These are phyloP conservation scores for Tricholoma flavovirens DNA, from an alignment of 768 basidiomycete genomes.

Conservation along the genomic window DNA sequence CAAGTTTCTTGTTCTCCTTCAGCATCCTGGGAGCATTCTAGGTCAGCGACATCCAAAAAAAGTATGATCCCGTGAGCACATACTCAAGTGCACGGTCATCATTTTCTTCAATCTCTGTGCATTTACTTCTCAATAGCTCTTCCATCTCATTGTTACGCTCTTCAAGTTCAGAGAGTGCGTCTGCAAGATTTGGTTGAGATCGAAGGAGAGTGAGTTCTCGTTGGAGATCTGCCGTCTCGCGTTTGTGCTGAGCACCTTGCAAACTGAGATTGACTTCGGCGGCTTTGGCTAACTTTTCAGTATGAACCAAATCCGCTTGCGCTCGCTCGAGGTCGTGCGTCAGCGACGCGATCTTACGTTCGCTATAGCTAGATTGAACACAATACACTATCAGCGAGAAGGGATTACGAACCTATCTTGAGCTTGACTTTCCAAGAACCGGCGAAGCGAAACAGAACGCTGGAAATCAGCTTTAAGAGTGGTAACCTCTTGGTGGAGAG, in stretches of 20 bases:
- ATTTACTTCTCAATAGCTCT: conserved; percentile 60
- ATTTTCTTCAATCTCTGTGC: conserved; percentile 76
- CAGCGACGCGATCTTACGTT: conserved; percentile 34
- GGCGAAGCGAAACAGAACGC: conserved; percentile 51
- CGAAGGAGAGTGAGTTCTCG: conserved; percentile 49
- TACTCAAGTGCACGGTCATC: conserved; percentile 79
- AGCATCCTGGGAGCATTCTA: conserved; percentile 45
- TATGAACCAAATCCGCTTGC: conserved; percentile 40
- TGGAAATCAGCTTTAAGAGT: conserved; percentile 61
- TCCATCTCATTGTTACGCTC: conserved; percentile 76
- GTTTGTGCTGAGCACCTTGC: conserved; percentile 61
- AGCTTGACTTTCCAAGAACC: conserved; percentile 58
- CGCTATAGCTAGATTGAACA: conserved; percentile 31
- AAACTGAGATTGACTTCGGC: conserved; percentile 64
- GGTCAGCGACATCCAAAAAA: conserved; percentile 6
- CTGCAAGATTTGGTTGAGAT: conserved; percentile 49
- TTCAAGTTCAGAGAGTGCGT: conserved; percentile 52
- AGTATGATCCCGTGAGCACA: conserved; percentile 24
- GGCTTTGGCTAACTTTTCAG: conserved; percentile 53
- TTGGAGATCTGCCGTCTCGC: conserved; percentile 52
- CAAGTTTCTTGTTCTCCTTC: conserved; percentile 77
- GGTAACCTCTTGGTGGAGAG: conserved; percentile 52
- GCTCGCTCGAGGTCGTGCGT: conserved; percentile 36
- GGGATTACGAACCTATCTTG: conserved; percentile 48
- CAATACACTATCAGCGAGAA: background rate